Conservation (phyloP, 2,329 filamentous ascomycete species). For the Alternaria sp. region DNA sequence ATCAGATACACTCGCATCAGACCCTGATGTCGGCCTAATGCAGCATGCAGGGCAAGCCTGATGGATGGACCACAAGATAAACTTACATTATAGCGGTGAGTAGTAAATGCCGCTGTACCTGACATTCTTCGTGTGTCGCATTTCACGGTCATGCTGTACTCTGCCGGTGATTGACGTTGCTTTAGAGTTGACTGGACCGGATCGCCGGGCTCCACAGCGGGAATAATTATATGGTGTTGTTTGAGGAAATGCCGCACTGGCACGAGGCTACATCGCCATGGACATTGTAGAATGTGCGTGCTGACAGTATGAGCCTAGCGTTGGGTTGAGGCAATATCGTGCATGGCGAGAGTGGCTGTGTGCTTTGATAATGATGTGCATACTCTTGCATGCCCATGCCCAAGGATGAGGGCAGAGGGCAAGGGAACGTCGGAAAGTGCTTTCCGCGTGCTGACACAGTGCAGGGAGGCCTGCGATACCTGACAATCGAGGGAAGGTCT, state of each 20-base stretch:
- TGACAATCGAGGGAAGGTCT: neutral
- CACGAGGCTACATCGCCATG: conserved; percentile 1
- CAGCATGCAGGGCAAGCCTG: conserved; percentile 15
- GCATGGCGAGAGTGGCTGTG: conserved; percentile 11
- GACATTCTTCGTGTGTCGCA: conserved; percentile 4
- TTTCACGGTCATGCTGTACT: conserved; percentile 8
- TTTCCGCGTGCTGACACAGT: conserved; percentile 16
- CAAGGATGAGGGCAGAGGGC: neutral
- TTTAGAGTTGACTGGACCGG: conserved; percentile 29
- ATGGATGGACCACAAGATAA: conserved; percentile 13
- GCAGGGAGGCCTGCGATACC: conserved; percentile 1
- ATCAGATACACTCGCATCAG: conserved; percentile 12
- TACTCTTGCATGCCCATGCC: conserved; percentile 10
- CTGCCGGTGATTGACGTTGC: conserved; percentile 21
- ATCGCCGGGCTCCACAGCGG: conserved; percentile 25
- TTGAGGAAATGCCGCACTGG: conserved; percentile 20
- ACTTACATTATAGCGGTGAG: conserved; percentile 12
- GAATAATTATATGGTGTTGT: conserved; percentile 19
- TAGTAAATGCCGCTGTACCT: neutral
- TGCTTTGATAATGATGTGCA: conserved; percentile 11
- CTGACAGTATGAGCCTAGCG: conserved; percentile 7
- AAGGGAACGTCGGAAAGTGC: conserved; percentile 8
- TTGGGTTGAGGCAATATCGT: conserved; percentile 7
- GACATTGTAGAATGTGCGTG: conserved; percentile 1
- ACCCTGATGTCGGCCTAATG: conserved; percentile 1